Evolutionary conservation across 306 rosid genomes (phyloP), one percentile per base, ranked within the genome.

Genomic region (Albizia julibrissin): DNA sequence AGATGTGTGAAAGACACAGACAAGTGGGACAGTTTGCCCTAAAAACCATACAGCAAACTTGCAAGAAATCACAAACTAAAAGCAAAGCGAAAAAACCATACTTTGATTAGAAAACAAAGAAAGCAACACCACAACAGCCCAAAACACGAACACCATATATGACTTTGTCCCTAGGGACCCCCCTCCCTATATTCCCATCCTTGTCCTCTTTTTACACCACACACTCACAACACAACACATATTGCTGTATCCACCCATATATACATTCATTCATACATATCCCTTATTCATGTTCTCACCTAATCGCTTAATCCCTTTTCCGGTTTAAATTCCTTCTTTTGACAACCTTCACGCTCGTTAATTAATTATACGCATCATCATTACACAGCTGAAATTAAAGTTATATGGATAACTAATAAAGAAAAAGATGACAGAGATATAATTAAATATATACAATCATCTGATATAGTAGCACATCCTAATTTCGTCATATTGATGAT

Each of bases 21-120:
- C 44, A 15, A 10, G 72, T 62, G 69, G 69, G 39, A 27, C 69
- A 62, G 19, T 12, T n/a, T 64, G 37, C 21, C 10, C 37, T 75
- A 67, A 66, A 6, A 72, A 79, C 83, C 80, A 42, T 47, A 46
- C 54, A 72, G 84, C 89, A 67, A 86, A 43, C 71, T 80, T 43
- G 19, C 3, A 40, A 83, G 72, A 74, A 47, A 77, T 26, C 77
- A 84, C 75, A 79, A 74, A 61, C 22, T 22, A 12, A 26, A 24
- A 18, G 59, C 73, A 80, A 75, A 68, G 34, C 79, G 71, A 65
- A 34, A 14, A 61, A 61, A 11, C 8, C 15, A 27, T 68, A 77
- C 71, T 69, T n/a, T 27, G 21, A 76, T 47, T 83, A 29, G 31
- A 47, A 64, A 5, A 54, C 62, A n/a, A 3, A 80, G 72, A 77